Evolutionary conservation across 352 stramenopile species (phyloP).

Genomic region (Pythium graminicola): DNA sequence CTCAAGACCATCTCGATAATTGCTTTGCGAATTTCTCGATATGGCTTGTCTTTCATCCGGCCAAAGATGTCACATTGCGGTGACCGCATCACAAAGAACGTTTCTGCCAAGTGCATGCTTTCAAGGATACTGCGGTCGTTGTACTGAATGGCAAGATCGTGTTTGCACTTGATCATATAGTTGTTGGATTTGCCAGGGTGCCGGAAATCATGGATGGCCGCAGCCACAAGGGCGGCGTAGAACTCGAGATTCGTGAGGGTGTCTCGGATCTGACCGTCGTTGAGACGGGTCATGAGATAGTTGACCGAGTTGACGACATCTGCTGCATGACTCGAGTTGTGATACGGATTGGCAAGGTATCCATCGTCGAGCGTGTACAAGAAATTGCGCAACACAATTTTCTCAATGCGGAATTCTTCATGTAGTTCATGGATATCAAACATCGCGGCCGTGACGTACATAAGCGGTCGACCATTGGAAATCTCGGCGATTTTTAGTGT

Average conservation of each 20-base stretch:
- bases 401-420: slow-evolving; percentile 68
- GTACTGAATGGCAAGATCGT: slow-evolving; percentile 78
- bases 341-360: slow-evolving; percentile 71
- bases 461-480: slow-evolving; percentile 56
- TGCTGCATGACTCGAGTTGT: slow-evolving; percentile 71
- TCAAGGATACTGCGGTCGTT: slow-evolving; percentile 81
- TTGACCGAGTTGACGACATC: slow-evolving; percentile 83
- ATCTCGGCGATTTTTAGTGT: slow-evolving; percentile 63
- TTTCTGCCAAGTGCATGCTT: slow-evolving; percentile 82
- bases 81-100: slow-evolving; percentile 73
- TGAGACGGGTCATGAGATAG: slow-evolving; percentile 62
- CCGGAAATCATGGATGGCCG: slow-evolving; percentile 80
- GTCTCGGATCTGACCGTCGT: slow-evolving; percentile 65
- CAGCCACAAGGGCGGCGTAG: slow-evolving; percentile 68
- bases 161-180: slow-evolving; percentile 75
- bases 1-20: slow-evolving; percentile 88
- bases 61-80: slow-evolving; percentile 75
- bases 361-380: slow-evolving; percentile 70
- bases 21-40: slow-evolving; percentile 71
- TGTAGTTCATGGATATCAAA: slow-evolving; percentile 79
- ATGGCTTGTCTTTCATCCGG: slow-evolving; percentile 69
- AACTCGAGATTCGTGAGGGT: slow-evolving; percentile 73
- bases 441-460: slow-evolving; percentile 73
- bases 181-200: slow-evolving; percentile 84
- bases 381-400: slow-evolving; percentile 69